A percentile compares a stretch with the other conserved stretches of the same genome.
phyloP scores from a whole-genome alignment of 257 asterid genomes.

The Marsdenia floribunda region DNA sequence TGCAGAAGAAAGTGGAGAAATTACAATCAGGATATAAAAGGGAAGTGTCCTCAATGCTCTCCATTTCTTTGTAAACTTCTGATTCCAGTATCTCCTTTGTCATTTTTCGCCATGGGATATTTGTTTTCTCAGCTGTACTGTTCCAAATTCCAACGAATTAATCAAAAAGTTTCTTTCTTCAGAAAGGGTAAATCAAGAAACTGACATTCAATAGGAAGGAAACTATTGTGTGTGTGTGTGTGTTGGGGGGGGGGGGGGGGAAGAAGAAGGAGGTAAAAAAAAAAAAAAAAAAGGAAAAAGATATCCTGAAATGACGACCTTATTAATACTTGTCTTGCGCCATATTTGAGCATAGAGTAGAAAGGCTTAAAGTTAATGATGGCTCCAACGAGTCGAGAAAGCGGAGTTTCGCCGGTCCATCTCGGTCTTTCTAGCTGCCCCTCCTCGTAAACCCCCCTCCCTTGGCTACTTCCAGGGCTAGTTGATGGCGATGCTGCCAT shows the following conservation, averaged over 20 bases:
- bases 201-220: not conserved
- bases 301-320: constrained; percentile 32
- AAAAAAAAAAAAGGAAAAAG: not conserved
- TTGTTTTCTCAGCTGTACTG: constrained; percentile 96
- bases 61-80: constrained; percentile 72
- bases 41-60: constrained; percentile 52
- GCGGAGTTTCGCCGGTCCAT: constrained; percentile 84
- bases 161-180: not conserved
- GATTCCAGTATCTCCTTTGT: constrained; percentile 75
- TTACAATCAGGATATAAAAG: constrained; percentile 86
- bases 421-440: constrained; percentile 78
- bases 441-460: constrained; percentile 49
- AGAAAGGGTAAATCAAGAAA: not conserved
- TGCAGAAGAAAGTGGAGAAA: constrained; percentile 13
- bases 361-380: constrained; percentile 80
- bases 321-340: constrained; percentile 85
- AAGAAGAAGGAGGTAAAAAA: too few relatives aligned
- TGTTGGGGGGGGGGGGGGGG: too few relatives aligned
- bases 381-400: constrained; percentile 75
- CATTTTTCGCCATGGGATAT: constrained; percentile 93
- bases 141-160: constrained; percentile 20
- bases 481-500: constrained; percentile 30
- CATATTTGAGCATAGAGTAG: constrained; percentile 65
- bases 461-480: constrained; percentile 25
- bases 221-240: too few relatives aligned